Evolutionary conservation across 1,284 basidiomycete species (phyloP), one percentile per base, ranked within the genome.

Genomic region (Cryptococcus maquisensis): DNA sequence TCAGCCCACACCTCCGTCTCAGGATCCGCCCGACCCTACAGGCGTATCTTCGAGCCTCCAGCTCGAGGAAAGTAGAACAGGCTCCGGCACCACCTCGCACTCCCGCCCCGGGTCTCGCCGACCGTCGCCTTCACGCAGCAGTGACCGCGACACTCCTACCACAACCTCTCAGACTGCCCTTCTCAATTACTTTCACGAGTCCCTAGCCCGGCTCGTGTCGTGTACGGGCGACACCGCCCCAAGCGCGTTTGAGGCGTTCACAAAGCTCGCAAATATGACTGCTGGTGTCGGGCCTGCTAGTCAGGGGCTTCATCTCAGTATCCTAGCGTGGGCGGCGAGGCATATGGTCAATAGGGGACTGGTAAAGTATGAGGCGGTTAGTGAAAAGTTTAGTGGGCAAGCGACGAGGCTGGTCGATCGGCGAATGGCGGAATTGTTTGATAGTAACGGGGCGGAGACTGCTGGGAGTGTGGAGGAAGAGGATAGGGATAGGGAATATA

Each of bases 291-390:
- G 52, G 3, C 49, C 55, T 6, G 57, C 61, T 0, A 65, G 65
- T 21, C 59, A 63, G 32, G 64, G 61, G 3, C 49, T 71, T 8
- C 68, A 69, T 47, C 55, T 67, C 4, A 62, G 62, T 39, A 63
- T 68, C 16, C 55, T 71, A 16, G 67, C 67, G 16, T 69, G 67
- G 67, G 65, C 67, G 8, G 67, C 64, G 20, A 52, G 65, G 12
- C 69, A 71, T 45, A 63, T 66, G 60, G 63, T 66, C 24, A 71
- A 71, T 51, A 49, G 55, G 36, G 69, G 69, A 2, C 54, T 65
- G 28, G 52, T 47, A 2, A 63, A 64, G 35, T 68, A 68, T 52
- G 69, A 69, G 54, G 65, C 63, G 3, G 60, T 64, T 7, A 63
- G 64, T 44, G 69, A 71, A 53, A 57, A 60, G 43, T 61, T 66